Evolutionary conservation across 169 alveolate species (phyloP).

Genomic region (Plasmodium relictum): DNA sequence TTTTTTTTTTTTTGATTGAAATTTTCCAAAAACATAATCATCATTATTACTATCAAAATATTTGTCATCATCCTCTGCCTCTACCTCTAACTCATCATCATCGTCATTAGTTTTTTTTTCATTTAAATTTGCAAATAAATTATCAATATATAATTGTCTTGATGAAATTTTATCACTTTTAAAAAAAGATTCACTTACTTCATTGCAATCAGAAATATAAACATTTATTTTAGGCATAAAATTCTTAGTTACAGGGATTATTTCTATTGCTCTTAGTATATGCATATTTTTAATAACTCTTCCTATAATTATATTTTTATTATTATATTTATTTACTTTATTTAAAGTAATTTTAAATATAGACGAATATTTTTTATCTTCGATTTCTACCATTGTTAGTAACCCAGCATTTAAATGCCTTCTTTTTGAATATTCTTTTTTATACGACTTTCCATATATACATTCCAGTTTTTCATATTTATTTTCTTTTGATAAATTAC

Average conservation of each 20-base stretch:
- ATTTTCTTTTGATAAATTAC: neutral
- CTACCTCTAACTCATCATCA: neutral
- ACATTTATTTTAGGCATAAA: conserved; percentile 19
- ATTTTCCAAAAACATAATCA: neutral
- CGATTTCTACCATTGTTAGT: conserved; percentile 28
- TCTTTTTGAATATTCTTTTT: conserved; percentile 41
- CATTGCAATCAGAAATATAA: conserved; percentile 39
- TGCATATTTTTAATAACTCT: conserved; percentile 65
- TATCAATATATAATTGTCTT: conserved; percentile 43
- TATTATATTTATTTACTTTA: conserved; percentile 17
- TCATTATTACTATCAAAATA: neutral
- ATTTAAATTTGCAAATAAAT: conserved; percentile 5
- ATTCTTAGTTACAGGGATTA: conserved; percentile 17
- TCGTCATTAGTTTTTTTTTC: neutral
- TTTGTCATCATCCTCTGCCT: neutral
- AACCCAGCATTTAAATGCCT: conserved; percentile 60
- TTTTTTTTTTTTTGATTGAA: neutral
- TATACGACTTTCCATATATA: conserved; percentile 34
- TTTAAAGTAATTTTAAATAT: conserved; percentile 52
- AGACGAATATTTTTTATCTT: conserved; percentile 50
- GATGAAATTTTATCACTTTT: conserved; percentile 18
- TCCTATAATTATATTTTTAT: conserved; percentile 43
- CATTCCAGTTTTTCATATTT: conserved; percentile 71
- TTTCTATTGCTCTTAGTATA: conserved; percentile 53
- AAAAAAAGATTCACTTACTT: conserved; percentile 30